Percentiles rank a stretch among this genome's conserved stretches.
phyloP scores from a whole-genome alignment of 1,284 basidiomycete genomes.

The Xerocomus amazonicus region DNA sequence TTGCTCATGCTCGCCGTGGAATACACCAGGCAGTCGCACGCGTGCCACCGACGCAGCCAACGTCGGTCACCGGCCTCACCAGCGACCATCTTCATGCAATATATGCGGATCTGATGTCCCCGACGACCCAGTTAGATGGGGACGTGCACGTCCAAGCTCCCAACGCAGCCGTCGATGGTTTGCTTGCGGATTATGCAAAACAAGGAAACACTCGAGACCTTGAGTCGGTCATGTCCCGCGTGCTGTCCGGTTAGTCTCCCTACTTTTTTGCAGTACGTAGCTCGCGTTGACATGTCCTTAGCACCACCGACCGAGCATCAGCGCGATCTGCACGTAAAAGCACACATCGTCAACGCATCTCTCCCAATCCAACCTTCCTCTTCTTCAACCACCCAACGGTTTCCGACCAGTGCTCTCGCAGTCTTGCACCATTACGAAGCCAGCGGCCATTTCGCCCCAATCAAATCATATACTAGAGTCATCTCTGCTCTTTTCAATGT shows the following conservation, averaged over 20 bases:
- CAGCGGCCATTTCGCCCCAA: slow-evolving; percentile 53
- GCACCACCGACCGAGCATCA: slow-evolving; percentile 51
- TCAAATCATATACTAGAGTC: slow-evolving; percentile 60
- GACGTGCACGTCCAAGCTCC: slow-evolving; percentile 25
- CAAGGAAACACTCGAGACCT: slow-evolving; percentile 44
- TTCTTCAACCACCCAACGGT: slow-evolving; percentile 24
- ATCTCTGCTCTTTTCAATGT: slow-evolving; percentile 61
- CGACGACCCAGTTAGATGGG: not conserved
- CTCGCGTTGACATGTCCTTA: slow-evolving; percentile 16
- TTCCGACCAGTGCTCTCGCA: slow-evolving; percentile 55
- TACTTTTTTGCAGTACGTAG: not conserved
- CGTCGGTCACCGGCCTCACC: not conserved
- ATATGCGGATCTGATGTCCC: slow-evolving; percentile 3
- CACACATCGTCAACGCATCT: slow-evolving; percentile 42
- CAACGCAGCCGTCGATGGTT: slow-evolving; percentile 40
- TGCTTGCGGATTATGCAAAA: slow-evolving; percentile 50
- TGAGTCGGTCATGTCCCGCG: slow-evolving; percentile 45
- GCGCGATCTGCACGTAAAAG: slow-evolving; percentile 65
- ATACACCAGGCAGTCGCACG: slow-evolving; percentile 23
- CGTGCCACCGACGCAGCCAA: not conserved
- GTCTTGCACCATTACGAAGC: slow-evolving; percentile 66
- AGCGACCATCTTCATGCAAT: slow-evolving; percentile 2
- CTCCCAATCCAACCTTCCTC: slow-evolving; percentile 25
- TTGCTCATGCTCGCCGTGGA: slow-evolving; percentile 9
- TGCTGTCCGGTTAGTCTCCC: slow-evolving; percentile 39